Evolutionary conservation across 2,329 filamentous ascomycete species (phyloP).

Genomic region (Rhexocercosporidium sp.): DNA sequence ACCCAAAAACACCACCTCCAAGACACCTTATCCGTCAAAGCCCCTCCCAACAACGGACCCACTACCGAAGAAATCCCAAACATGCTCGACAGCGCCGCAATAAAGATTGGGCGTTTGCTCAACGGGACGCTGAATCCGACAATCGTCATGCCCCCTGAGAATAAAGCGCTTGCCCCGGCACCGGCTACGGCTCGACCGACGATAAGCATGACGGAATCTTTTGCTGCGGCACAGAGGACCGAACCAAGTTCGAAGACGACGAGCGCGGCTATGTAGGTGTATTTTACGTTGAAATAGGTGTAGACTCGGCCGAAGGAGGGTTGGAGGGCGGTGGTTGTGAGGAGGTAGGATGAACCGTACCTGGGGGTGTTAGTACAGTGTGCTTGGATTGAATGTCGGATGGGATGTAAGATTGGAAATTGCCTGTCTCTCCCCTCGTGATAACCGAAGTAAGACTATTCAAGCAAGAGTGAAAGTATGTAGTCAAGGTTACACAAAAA

Average conservation of each 20-base stretch:
- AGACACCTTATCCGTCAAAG: constrained; percentile 46
- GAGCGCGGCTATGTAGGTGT: constrained; percentile 40
- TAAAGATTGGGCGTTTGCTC: constrained; percentile 41
- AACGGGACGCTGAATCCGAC: constrained; percentile 47
- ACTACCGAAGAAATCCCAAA: constrained; percentile 43
- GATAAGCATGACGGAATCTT: constrained; percentile 44
- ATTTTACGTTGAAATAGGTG: constrained; percentile 44
- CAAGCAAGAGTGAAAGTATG: background rate
- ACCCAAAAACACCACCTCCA: constrained; percentile 50
- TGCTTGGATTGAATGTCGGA: background rate
- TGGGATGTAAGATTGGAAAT: background rate
- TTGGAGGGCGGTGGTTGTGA: constrained; percentile 45
- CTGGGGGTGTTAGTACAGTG: background rate
- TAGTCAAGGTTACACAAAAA: background rate
- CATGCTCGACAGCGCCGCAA: constrained; percentile 39
- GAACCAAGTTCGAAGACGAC: constrained; percentile 45
- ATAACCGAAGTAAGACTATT: background rate
- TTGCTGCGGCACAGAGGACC: constrained; percentile 43
- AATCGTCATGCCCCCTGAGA: constrained; percentile 44
- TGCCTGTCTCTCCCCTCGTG: background rate
- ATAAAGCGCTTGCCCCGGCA: constrained; percentile 42
- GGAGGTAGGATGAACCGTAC: constrained; percentile 45
- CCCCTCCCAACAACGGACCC: constrained; percentile 46
- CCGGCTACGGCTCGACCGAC: constrained; percentile 45
- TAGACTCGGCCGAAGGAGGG: constrained; percentile 44